Conservation (phyloP, 805 yeast genomes). For the Saturnispora ahearnii region DNA sequence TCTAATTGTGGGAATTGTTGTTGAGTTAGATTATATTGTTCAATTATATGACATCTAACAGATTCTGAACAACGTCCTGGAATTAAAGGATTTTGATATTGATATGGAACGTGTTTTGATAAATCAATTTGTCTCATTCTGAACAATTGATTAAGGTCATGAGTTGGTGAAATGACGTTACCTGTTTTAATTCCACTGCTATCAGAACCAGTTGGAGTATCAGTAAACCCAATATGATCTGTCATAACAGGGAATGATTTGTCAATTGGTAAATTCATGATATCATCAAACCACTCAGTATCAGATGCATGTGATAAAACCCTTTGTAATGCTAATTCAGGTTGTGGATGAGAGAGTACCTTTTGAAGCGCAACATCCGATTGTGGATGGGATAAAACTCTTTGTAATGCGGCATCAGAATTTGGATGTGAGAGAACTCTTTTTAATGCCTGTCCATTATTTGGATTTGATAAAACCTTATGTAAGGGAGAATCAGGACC, state of each 20-base stretch:
- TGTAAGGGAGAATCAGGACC: conserved; percentile 9
- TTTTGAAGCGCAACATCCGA: conserved; percentile 14
- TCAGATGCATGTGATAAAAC: conserved; percentile 11
- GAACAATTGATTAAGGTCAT: conserved; percentile 52
- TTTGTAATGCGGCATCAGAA: conserved; percentile 13
- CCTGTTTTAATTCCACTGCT: conserved; percentile 18
- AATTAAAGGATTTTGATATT: conserved; percentile 22
- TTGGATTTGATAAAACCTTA: conserved; percentile 14
- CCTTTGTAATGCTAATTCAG: conserved; percentile 9
- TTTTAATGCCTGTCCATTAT: conserved; percentile 12
- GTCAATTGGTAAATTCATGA: conserved; percentile 58
- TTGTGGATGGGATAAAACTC: conserved; percentile 14
- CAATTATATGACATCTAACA: conserved; percentile 46
- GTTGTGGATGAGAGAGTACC: conserved; percentile 16
- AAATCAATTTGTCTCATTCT: conserved; percentile 59
- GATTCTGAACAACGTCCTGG: conserved; percentile 39
- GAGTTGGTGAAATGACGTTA: conserved; percentile 13
- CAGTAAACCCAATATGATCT: conserved; percentile 53
- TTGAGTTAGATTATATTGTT: conserved; percentile 42
- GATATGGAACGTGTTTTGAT: conserved; percentile 37
- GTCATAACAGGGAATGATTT: conserved; percentile 43
- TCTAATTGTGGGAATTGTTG: conserved; percentile 64
- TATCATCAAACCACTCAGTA: conserved; percentile 63
- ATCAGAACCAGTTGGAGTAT: conserved; percentile 27
- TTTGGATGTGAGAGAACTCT: conserved; percentile 15